Base-by-base conservation (phyloP, 164 flowering plant species). In the Kingdonia uniflora region DNA sequence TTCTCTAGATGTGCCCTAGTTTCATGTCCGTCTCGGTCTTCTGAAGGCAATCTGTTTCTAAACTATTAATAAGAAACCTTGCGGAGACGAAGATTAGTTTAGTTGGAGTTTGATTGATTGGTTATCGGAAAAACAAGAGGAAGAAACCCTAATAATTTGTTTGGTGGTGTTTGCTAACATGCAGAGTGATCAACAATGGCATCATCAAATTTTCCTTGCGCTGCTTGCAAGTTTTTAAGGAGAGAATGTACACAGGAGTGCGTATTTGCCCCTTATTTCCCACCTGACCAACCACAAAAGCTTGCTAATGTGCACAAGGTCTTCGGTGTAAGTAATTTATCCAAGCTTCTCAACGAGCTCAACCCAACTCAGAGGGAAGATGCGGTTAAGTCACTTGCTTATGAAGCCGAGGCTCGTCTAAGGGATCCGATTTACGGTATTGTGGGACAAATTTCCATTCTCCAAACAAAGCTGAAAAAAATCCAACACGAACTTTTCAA, bases 161-260 rank as follows among this genome's bases (percentile, higher is more conserved):
- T n/a, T n/a, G n/a, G n/a, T n/a, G n/a, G n/a, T n/a, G n/a, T n/a
- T n/a, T n/a, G n/a, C n/a, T n/a, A n/a, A n/a, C n/a, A n/a, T n/a
- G n/a, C 26, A 1, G 14, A 35, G 1, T 8, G n/a, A 22, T n/a
- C 6, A 15, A 53, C 10, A 50, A 62, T 66, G 62, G 51, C 63
- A 29, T 59, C 69, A 2, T 59, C 71, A 2, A 68, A 59, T 55
- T 68, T 67, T 12, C 71, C 71, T 2, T 68, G 71, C 14, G 71
- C 71, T 15, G 71, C 71, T 14, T 68, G 71, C 61, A 68, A 68
- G 51, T 63, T 63, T 11, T 57, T 63, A 1, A 38, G 71, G 42
- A 57, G 71, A 0, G 62, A 68, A 35, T 68, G 71, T 57, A 63
- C 54, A 16, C 67, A 51, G 37, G 71, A 68, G n/a, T 68, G 71